These are phyloP conservation scores for Jatropha multifida DNA, from an alignment of 441 rosid genomes.

Conservation along the genomic window DNA sequence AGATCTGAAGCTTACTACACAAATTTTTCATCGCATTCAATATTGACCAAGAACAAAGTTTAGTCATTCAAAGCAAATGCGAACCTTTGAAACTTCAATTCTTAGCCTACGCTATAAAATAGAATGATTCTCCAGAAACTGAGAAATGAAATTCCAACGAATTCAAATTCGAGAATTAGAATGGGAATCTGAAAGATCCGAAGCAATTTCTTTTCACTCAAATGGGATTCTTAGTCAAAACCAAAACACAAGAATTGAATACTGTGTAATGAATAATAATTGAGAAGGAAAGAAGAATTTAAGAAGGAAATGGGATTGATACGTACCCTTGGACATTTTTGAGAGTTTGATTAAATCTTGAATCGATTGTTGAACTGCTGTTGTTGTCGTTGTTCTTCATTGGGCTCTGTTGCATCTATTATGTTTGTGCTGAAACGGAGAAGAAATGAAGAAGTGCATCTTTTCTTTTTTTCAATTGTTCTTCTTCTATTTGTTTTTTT, in stretches of 20 bases:
- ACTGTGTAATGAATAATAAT: background rate
- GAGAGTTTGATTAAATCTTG: conserved; percentile 90
- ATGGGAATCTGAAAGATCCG: background rate
- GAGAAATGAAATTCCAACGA: background rate
- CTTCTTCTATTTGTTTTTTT: background rate
- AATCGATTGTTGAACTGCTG: conserved; percentile 44
- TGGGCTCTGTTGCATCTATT: background rate
- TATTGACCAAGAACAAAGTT: background rate
- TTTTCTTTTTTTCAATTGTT: background rate
- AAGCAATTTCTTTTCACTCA: background rate
- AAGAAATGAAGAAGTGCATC: background rate
- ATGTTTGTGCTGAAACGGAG: background rate
- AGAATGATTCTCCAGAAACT: background rate
- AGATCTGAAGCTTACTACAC: background rate
- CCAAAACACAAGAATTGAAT: background rate
- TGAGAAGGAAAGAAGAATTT: background rate
- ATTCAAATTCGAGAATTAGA: background rate
- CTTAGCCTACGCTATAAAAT: background rate
- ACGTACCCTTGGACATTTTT: conserved; percentile 88
- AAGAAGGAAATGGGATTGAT: background rate
- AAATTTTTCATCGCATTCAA: background rate
- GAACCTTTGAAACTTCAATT: background rate
- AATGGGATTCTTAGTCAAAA: background rate
- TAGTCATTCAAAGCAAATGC: background rate
- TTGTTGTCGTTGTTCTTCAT: conserved; percentile 41